Base-by-base conservation (phyloP, 163 green algal genomes). In the Scenedesmus sp. region DNA sequence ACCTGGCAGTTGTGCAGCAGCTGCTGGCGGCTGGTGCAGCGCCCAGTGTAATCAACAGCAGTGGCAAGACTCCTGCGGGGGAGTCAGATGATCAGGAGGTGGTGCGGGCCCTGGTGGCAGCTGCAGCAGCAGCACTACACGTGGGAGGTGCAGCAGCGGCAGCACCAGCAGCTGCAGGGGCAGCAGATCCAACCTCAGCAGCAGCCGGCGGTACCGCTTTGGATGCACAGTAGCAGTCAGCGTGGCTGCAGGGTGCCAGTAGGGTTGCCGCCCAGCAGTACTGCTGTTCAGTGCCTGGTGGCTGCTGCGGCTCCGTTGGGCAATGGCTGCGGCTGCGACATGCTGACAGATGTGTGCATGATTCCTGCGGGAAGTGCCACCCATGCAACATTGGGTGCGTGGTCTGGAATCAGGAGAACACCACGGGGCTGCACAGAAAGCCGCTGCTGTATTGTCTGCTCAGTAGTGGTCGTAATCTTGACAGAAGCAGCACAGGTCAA, bases 21-120 rank as follows among this genome's bases (percentile, higher is more conserved):
- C 93, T 97, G 76, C 68, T 97, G 73, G 46, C 53, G 1, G 70
- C 84, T 0, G 95, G 95, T 1, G 95, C 95, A 0, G 87, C 94
- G 49, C 85, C 90, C 3, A 68, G 78, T 0, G 90, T 83, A 0
- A 35, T 81, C 51, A 94, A 95, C 84, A 85, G 83, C 0, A 83
- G 78, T 1, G 93, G 92, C 20, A 83, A 90, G 37, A 93, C 85
- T 59, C 92, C 93, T 3, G 72, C 76, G 16, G 88, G 89, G 15
- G 92, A 94, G 85, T 80, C 84, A 18, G 92, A 94, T 24, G 91
- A 94, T 20, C 22, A 44, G 46, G n/a, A 80, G 9, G 84, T 93
- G 6, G 61, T 86, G 5, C 51, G 59, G 0, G 43, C 85, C 24
- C 81, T 94, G 35, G 44, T 53, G 9, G 88, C 33, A 18, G 88